Conservation (phyloP, 176 grass and related monocot genomes). For the Oryza officinalis region DNA sequence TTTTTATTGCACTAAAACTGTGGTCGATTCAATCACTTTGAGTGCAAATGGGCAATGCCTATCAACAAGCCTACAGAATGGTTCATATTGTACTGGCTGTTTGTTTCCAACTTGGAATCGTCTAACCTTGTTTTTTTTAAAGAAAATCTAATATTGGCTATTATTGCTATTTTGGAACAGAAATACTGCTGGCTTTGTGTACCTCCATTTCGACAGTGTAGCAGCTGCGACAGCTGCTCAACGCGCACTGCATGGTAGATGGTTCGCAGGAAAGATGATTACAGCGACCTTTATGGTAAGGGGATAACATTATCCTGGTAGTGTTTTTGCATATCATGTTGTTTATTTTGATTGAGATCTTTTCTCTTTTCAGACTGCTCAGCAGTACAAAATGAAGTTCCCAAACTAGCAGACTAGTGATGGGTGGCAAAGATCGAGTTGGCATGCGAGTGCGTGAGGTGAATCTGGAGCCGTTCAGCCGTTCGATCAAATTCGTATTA, state of each 20-base stretch:
- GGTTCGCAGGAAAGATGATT: conserved; percentile 99
- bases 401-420: conserved; percentile 33
- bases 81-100: neutral
- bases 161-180: conserved; percentile 44
- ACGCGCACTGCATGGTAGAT: conserved; percentile 81
- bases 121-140: neutral
- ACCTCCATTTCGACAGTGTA: conserved; percentile 69
- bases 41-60: no score
- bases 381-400: conserved; percentile 81
- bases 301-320: neutral
- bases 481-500: conserved; percentile 9
- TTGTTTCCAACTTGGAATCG: neutral
- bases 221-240: conserved; percentile 64
- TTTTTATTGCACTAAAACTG: neutral
- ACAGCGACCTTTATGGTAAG: conserved; percentile 87
- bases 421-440: neutral
- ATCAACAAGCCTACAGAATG: neutral
- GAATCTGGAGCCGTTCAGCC: neutral
- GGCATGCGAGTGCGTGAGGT: neutral
- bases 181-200: conserved; percentile 84
- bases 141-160: neutral
- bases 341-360: neutral
- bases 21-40: neutral
- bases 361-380: conserved; percentile 45
- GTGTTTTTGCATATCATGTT: neutral